These are phyloP conservation scores for Penicillium sp. DNA, from an alignment of 2,329 filamentous ascomycete genomes.

Conservation along the genomic window DNA sequence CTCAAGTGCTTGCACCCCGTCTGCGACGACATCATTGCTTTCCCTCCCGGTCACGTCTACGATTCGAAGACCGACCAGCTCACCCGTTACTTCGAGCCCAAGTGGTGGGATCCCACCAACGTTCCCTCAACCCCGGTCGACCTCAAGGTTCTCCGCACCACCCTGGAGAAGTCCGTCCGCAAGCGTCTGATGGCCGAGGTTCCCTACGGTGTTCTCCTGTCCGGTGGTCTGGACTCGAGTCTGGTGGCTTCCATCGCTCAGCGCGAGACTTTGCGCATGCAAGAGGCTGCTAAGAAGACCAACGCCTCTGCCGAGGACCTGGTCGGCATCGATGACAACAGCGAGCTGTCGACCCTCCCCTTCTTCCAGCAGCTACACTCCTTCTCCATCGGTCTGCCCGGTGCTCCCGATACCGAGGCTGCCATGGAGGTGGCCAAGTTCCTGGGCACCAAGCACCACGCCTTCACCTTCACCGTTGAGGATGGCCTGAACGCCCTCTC, in stretches of 20 bases:
- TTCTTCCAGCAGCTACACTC: slow-evolving; percentile 95
- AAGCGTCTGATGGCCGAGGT: slow-evolving; percentile 99
- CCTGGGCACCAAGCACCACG: slow-evolving; percentile 95
- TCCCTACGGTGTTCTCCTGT: slow-evolving; percentile 91
- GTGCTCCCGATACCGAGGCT: slow-evolving; percentile 85
- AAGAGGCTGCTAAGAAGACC: slow-evolving; percentile 52
- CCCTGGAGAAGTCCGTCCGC: slow-evolving; percentile 83
- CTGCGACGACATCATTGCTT: slow-evolving; percentile 90
- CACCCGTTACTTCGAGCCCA: slow-evolving; percentile 84
- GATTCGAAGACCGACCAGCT: slow-evolving; percentile 85
- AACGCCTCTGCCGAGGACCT: slow-evolving; percentile 55
- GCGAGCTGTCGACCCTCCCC: slow-evolving; percentile 82
- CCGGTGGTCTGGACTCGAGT: slow-evolving; percentile 92
- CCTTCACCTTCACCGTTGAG: slow-evolving; percentile 96
- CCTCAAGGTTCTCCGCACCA: slow-evolving; percentile 73
- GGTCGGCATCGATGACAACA: slow-evolving; percentile 90
- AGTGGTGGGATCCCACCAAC: slow-evolving; percentile 80
- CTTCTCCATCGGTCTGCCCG: slow-evolving; percentile 94
- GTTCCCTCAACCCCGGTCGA: slow-evolving; percentile 78
- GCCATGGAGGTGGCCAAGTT: slow-evolving; percentile 92
- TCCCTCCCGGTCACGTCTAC: slow-evolving; percentile 93
- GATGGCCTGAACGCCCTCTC: slow-evolving; percentile 94
- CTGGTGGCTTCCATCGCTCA: slow-evolving; percentile 93
- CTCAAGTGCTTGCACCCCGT: slow-evolving; percentile 88
- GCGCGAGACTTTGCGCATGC: slow-evolving; percentile 77